A percentile compares a stretch with the other conserved stretches of the same genome.
These are phyloP conservation scores for Solanum aculeatissimum DNA, from an alignment of 305 asterid species.

Conservation along the genomic window DNA sequence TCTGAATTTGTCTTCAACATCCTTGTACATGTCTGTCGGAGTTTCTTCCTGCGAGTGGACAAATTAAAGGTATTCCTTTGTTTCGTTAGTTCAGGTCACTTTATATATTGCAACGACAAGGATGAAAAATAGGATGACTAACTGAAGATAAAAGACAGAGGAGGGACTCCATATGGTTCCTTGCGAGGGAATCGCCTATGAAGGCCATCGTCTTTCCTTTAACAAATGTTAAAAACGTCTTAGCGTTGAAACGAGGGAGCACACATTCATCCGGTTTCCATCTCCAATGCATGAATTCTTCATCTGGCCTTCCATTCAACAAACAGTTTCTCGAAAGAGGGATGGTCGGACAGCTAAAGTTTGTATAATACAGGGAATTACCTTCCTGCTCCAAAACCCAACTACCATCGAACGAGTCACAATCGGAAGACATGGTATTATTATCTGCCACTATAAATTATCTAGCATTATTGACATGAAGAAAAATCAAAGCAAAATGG, in stretches of 20 bases:
- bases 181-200: constrained; percentile 58
- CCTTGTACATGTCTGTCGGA: background rate
- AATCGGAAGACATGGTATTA: background rate
- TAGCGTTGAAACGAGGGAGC: constrained; percentile 35
- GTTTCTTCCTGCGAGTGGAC: background rate
- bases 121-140: background rate
- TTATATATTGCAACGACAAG: too few species aligned
- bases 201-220: constrained; percentile 58
- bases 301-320: constrained; percentile 44
- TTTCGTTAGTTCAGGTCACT: too few species aligned
- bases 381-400: constrained; percentile 35
- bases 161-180: constrained; percentile 75
- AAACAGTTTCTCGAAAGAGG: constrained; percentile 46
- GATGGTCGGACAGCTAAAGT: constrained; percentile 42
- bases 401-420: constrained; percentile 42
- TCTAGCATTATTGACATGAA: too few species aligned
- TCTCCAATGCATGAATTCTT: constrained; percentile 50
- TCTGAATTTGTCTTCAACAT: background rate
- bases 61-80: too few species aligned
- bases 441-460: too few species aligned
- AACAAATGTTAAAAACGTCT: constrained; percentile 20
- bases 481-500: too few species aligned
- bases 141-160: constrained; percentile 63
- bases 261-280: constrained; percentile 64
- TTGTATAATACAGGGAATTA: constrained; percentile 25